phyloP scores from a whole-genome alignment of 176 grass and related monocot species.

The Poa pratensis region DNA sequence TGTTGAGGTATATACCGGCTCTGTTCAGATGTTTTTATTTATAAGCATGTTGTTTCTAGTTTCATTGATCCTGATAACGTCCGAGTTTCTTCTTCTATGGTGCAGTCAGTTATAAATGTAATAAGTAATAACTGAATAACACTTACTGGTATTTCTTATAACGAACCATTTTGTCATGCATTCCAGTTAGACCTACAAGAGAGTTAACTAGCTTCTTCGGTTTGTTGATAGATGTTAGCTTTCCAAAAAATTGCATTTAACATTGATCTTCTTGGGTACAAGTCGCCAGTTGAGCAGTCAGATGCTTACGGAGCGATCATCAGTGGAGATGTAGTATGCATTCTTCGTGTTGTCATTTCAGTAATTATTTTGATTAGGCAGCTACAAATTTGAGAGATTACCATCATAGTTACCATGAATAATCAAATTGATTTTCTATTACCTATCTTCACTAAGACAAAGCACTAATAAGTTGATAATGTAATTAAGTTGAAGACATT shows the following conservation, averaged over 20 bases:
- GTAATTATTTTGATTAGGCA: too few relatives aligned
- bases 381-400: too few relatives aligned
- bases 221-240: not conserved
- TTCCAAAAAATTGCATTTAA: slow-evolving; percentile 1
- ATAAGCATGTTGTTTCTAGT: not conserved
- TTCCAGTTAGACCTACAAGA: not conserved
- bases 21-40: not conserved
- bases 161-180: not conserved
- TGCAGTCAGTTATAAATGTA: not conserved
- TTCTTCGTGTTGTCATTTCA: not conserved
- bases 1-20: slow-evolving; percentile 1
- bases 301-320: not conserved
- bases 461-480: too few relatives aligned
- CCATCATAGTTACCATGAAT: too few relatives aligned
- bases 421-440: too few relatives aligned
- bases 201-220: not conserved
- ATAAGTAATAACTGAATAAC: not conserved
- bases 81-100: not conserved
- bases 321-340: not conserved
- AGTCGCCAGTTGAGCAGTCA: not conserved
- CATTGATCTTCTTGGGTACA: not conserved
- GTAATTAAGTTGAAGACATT: too few relatives aligned
- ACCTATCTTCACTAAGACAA: too few relatives aligned
- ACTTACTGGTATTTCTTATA: not conserved
- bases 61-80: not conserved